Percentiles rank a stretch among this genome's conserved stretches.
phyloP scores from a whole-genome alignment of 2,329 filamentous ascomycete species.

The Colletotrichum karsti region DNA sequence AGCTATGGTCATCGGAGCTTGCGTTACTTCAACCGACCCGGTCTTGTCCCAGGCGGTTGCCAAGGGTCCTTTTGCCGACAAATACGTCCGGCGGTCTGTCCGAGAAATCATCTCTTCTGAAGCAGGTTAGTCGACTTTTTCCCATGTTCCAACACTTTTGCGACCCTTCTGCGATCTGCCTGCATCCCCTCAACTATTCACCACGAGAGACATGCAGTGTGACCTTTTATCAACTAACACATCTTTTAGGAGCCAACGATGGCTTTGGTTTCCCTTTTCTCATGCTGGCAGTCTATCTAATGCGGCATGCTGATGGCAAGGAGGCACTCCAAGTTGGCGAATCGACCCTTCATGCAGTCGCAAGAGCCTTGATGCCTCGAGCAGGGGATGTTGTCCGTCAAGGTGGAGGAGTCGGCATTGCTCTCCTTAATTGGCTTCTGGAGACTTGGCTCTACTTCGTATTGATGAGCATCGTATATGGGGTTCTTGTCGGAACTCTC shows the following conservation, averaged over 20 bases:
- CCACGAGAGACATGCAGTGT: too few species aligned
- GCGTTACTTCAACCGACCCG: constrained; percentile 69
- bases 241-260: constrained; percentile 60
- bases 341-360: background rate
- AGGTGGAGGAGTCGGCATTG: constrained; percentile 59
- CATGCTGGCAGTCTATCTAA: constrained; percentile 64
- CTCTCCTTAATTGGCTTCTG: constrained; percentile 64
- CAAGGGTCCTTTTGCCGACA: constrained; percentile 70
- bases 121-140: constrained; percentile 37
- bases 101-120: constrained; percentile 71
- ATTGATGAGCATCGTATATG: constrained; percentile 60
- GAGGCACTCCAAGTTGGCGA: constrained; percentile 13
- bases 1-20: constrained; percentile 66
- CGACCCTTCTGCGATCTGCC: too few species aligned
- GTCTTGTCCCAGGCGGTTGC: constrained; percentile 70
- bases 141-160: too few species aligned
- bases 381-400: constrained; percentile 55
- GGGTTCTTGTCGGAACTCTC: constrained; percentile 56
- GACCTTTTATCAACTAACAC: too few species aligned
- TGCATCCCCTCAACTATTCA: too few species aligned
- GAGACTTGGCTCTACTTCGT: constrained; percentile 70
- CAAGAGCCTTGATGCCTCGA: constrained; percentile 17
- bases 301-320: constrained; percentile 58
- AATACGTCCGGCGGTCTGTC: constrained; percentile 64
- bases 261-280: constrained; percentile 71